These are phyloP conservation scores for Tuber calosporum DNA, from an alignment of 495 filamentous ascomycete genomes.

Conservation along the genomic window DNA sequence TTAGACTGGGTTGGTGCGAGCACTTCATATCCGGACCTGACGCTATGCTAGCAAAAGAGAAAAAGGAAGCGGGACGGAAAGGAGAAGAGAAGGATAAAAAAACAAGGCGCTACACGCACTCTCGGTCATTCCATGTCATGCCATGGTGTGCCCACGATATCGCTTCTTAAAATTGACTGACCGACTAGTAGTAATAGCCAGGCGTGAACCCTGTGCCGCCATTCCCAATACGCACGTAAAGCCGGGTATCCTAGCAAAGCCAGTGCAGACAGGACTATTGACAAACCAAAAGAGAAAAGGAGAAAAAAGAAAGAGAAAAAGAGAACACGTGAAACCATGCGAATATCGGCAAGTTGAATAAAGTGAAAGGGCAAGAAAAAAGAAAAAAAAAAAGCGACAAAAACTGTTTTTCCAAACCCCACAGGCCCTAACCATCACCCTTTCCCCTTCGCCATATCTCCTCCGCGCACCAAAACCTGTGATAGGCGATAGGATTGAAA, in stretches of 20 bases:
- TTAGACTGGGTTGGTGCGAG: neutral
- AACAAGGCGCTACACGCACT: neutral
- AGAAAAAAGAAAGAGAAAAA: slow-evolving; percentile 15
- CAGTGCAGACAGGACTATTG: slow-evolving; percentile 8
- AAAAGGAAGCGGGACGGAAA: neutral
- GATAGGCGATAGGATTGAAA: neutral
- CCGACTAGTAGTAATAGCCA: neutral
- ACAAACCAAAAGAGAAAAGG: slow-evolving; percentile 28
- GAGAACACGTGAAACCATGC: slow-evolving; percentile 23
- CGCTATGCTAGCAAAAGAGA: neutral
- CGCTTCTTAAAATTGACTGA: neutral
- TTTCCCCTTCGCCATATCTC: slow-evolving; percentile 3
- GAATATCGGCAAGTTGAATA: slow-evolving; percentile 13
- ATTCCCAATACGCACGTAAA: neutral
- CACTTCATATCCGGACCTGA: neutral
- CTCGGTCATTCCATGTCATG: neutral
- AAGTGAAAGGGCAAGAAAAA: slow-evolving; percentile 27
- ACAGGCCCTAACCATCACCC: neutral
- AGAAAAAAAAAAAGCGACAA: slow-evolving; percentile 20
- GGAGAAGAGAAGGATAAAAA: neutral
- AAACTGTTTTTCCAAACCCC: neutral
- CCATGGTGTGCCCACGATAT: neutral
- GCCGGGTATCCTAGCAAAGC: neutral
- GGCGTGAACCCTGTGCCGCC: neutral
- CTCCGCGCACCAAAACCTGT: neutral